phyloP scores from a whole-genome alignment of 2,329 filamentous ascomycete species.

The Neofusicoccum sp. region DNA sequence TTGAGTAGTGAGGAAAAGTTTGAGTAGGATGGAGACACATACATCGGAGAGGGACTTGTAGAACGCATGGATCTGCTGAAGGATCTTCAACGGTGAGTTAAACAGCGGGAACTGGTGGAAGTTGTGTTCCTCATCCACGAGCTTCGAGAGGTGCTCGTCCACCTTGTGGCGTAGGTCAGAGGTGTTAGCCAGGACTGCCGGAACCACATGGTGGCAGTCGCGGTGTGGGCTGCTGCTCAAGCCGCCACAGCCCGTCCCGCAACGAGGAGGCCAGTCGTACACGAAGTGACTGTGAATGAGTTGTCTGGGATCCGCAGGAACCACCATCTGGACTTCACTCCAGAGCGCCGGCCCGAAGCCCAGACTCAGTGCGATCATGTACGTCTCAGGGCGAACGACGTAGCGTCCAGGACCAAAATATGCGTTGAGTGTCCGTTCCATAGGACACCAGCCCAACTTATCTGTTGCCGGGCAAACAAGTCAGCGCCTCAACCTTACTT shows the following conservation, averaged over 20 bases:
- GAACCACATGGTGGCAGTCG: slow-evolving; percentile 33
- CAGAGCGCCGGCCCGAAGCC: slow-evolving; percentile 33
- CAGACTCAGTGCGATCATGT: slow-evolving; percentile 32
- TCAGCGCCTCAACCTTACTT: background rate
- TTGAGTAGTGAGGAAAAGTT: background rate
- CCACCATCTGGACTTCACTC: slow-evolving; percentile 28
- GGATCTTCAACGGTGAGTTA: slow-evolving; percentile 32
- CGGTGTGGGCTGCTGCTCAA: background rate
- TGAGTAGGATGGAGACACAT: background rate
- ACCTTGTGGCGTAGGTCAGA: slow-evolving; percentile 25
- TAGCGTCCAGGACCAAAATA: slow-evolving; percentile 26
- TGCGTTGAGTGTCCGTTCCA: slow-evolving; percentile 27
- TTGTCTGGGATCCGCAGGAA: slow-evolving; percentile 21
- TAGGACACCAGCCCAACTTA: slow-evolving; percentile 37
- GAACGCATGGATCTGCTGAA: slow-evolving; percentile 35
- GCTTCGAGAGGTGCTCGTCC: slow-evolving; percentile 31
- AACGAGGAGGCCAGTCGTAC: slow-evolving; percentile 35
- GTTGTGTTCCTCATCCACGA: slow-evolving; percentile 29
- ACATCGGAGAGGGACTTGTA: slow-evolving; percentile 13
- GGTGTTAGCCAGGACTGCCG: slow-evolving; percentile 30
- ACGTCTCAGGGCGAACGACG: slow-evolving; percentile 23
- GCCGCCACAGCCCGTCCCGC: slow-evolving; percentile 14
- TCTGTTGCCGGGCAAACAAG: slow-evolving; percentile 19
- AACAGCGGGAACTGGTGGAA: slow-evolving; percentile 37
- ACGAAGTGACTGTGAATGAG: slow-evolving; percentile 34